Evolutionary conservation across 768 basidiomycete species (phyloP).

Genomic region (Leccinum sublutescens): DNA sequence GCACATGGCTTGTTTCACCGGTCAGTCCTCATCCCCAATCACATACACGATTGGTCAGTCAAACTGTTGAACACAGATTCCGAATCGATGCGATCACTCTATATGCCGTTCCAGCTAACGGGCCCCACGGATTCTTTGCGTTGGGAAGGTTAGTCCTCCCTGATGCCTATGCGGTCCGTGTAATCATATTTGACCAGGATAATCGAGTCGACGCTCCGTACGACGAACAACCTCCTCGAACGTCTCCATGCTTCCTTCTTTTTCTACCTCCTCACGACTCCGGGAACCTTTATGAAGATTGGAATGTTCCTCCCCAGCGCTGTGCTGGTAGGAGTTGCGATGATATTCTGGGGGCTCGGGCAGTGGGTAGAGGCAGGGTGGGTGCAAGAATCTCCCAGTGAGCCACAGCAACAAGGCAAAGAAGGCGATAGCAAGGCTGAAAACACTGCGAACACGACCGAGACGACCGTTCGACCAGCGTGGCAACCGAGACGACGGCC

Average conservation of each 20-base stretch:
- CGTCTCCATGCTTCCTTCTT: conserved; percentile 97
- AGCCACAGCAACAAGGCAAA: conserved; percentile 7
- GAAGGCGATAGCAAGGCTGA: conserved; percentile 13
- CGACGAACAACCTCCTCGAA: conserved; percentile 92
- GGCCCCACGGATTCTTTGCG: conserved; percentile 94
- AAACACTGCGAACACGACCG: neutral
- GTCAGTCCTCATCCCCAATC: conserved; percentile 40
- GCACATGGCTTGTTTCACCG: conserved; percentile 88
- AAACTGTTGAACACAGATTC: conserved; percentile 50
- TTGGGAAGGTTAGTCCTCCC: conserved; percentile 68
- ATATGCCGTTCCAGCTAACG: conserved; percentile 80
- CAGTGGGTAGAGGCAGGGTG: conserved; percentile 71
- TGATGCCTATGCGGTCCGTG: neutral
- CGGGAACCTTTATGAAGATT: conserved; percentile 78
- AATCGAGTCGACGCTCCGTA: conserved; percentile 84
- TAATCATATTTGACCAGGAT: conserved; percentile 44
- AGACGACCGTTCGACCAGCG: neutral
- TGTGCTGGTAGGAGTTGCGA: conserved; percentile 76
- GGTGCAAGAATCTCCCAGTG: conserved; percentile 23
- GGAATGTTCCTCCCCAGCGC: conserved; percentile 89
- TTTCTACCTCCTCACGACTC: conserved; percentile 70
- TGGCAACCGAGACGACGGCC: conserved; percentile 44
- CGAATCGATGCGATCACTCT: conserved; percentile 93
- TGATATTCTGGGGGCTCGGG: conserved; percentile 81
- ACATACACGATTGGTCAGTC: neutral